Percentiles rank a stretch among this genome's conserved stretches.
Conservation (phyloP, 2,329 filamentous ascomycete genomes). For the Fusarium pseudonygamai region DNA sequence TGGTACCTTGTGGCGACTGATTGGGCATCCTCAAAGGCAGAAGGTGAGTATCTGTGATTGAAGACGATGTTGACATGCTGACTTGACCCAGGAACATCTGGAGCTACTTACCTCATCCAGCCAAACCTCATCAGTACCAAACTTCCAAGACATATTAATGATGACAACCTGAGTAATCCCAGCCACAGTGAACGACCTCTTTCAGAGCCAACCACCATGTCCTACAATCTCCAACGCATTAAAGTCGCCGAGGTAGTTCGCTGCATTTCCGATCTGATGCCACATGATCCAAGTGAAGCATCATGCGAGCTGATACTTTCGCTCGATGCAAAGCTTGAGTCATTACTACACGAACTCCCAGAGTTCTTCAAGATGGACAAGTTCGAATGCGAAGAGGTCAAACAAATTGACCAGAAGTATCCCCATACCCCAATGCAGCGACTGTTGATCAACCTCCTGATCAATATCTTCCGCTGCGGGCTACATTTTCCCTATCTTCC, state of each 20-base stretch:
- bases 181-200: background rate
- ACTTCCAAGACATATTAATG: background rate
- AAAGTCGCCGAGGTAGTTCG: background rate
- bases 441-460: background rate
- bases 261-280: background rate
- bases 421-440: background rate
- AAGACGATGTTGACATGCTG: background rate
- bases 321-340: background rate
- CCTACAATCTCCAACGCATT: background rate
- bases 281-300: background rate
- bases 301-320: background rate
- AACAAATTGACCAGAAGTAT: background rate
- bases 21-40: background rate
- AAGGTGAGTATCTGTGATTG: rapidly evolving
- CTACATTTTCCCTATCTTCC: background rate
- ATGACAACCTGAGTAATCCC: background rate
- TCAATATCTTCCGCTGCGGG: background rate
- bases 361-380: background rate
- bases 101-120: background rate
- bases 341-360: background rate
- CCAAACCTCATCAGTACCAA: background rate
- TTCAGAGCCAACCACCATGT: background rate
- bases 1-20: background rate
- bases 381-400: background rate
- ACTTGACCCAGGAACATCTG: background rate